These are phyloP conservation scores for Leccinum fallax DNA, from an alignment of 1,284 basidiomycete genomes.

Conservation along the genomic window DNA sequence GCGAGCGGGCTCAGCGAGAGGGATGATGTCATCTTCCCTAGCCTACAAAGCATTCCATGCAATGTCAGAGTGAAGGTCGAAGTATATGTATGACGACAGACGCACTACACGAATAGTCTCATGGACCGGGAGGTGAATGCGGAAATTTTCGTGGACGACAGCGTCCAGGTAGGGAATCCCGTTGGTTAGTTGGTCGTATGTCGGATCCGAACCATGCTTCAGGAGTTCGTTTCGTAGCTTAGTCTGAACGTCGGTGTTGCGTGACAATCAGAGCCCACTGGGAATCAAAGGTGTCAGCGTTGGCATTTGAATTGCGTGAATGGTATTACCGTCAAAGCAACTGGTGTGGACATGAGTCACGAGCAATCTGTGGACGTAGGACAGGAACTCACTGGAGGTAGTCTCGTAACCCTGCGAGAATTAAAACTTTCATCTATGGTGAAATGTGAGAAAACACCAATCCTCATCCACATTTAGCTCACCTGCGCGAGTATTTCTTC, in stretches of 20 bases:
- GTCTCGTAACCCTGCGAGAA: too few relatives aligned
- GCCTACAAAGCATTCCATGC: not conserved
- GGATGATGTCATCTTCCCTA: not conserved
- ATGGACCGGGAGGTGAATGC: not conserved
- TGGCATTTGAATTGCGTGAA: too few relatives aligned
- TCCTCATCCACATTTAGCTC: too few relatives aligned
- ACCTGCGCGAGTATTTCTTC: too few relatives aligned
- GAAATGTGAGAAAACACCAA: too few relatives aligned
- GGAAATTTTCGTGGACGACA: not conserved
- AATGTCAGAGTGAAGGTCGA: not conserved
- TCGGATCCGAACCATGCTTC: not conserved
- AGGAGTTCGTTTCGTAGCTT: not conserved
- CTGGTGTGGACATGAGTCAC: too few relatives aligned
- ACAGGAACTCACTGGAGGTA: too few relatives aligned
- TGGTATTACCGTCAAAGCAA: too few relatives aligned
- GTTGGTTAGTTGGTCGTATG: not conserved
- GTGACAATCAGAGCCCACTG: not conserved
- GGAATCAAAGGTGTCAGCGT: not conserved
- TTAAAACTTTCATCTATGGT: too few relatives aligned
- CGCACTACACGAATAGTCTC: not conserved
- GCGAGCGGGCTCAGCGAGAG: not conserved
- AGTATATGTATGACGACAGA: not conserved
- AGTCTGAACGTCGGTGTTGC: not conserved
- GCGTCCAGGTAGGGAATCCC: not conserved
- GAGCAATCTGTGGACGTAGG: too few relatives aligned